Percentiles rank a stretch among this genome's conserved stretches.
phyloP scores from a whole-genome alignment of 2,329 filamentous ascomycete species.

The Ophiostoma fasciatum region DNA sequence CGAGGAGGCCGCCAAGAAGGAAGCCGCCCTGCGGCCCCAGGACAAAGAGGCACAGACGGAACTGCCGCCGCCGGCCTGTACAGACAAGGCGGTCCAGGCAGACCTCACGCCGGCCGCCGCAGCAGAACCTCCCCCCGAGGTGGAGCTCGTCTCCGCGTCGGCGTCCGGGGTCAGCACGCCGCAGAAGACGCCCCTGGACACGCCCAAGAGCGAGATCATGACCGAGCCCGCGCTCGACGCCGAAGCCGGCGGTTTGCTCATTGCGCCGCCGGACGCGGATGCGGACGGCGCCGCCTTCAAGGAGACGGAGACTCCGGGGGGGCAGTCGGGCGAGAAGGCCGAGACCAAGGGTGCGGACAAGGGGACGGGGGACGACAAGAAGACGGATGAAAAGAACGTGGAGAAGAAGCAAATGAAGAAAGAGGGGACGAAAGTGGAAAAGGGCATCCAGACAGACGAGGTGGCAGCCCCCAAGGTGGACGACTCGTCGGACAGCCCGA shows the following conservation, averaged over 20 bases:
- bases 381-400: background rate
- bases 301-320: background rate
- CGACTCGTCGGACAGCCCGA: constrained; percentile 44
- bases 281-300: no score
- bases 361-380: background rate
- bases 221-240: constrained; percentile 10
- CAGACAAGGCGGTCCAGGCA: background rate
- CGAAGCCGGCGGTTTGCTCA: constrained; percentile 18
- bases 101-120: background rate
- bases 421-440: background rate
- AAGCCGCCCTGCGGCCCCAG: constrained; percentile 7
- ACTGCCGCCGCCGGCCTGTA: background rate
- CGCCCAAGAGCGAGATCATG: constrained; percentile 16
- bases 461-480: no score
- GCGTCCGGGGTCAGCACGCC: constrained; percentile 13
- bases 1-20: constrained; percentile 10
- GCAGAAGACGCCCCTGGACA: constrained; percentile 16
- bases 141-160: constrained; percentile 6
- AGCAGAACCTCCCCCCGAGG: background rate
- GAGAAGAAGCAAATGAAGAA: background rate
- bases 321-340: background rate
- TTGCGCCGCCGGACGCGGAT: constrained; percentile 17
- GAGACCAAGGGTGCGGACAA: background rate
- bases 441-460: no score
- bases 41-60: background rate